A percentile compares a stretch with the other conserved stretches of the same genome.
These are phyloP conservation scores for Laguncularia racemosa DNA, from an alignment of 345 rosid genomes.

Conservation along the genomic window DNA sequence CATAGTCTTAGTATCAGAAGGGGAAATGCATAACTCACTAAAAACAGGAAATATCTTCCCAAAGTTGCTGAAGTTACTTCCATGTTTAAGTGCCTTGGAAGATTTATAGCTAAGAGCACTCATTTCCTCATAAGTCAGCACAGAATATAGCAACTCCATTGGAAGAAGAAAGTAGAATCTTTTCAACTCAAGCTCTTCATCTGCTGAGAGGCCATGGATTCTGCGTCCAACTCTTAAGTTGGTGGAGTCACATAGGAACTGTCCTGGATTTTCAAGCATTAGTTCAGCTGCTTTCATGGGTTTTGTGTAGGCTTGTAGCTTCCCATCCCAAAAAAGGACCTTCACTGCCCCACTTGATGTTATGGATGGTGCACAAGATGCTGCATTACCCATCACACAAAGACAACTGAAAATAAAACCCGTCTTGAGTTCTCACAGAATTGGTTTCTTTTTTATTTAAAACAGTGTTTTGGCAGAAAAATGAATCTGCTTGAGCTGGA, in stretches of 20 bases:
- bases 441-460: too few relatives aligned
- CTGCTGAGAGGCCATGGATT: conserved; percentile 31
- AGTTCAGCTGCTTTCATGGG: conserved; percentile 36
- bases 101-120: conserved; percentile 24
- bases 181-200: conserved; percentile 33
- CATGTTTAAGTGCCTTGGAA: conserved; percentile 26
- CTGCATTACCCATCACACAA: conserved; percentile 37
- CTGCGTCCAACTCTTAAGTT: conserved; percentile 31
- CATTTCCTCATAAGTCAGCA: conserved; percentile 41
- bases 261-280: conserved; percentile 39
- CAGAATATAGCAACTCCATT: conserved; percentile 53
- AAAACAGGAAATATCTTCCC: conserved; percentile 35
- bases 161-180: conserved; percentile 47
- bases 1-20: conserved; percentile 7
- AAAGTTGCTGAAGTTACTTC: conserved; percentile 16
- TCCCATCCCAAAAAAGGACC: conserved; percentile 29
- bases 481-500: too few relatives aligned
- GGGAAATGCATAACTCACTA: conserved; percentile 31
- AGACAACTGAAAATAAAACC: neutral
- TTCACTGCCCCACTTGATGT: conserved; percentile 15
- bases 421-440: too few relatives aligned
- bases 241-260: conserved; percentile 35
- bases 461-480: too few relatives aligned
- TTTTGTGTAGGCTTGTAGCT: conserved; percentile 24
- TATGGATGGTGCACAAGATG: conserved; percentile 43